phyloP scores from a whole-genome alignment of 176 grass and related monocot genomes.

The Rhynchospora pubera region DNA sequence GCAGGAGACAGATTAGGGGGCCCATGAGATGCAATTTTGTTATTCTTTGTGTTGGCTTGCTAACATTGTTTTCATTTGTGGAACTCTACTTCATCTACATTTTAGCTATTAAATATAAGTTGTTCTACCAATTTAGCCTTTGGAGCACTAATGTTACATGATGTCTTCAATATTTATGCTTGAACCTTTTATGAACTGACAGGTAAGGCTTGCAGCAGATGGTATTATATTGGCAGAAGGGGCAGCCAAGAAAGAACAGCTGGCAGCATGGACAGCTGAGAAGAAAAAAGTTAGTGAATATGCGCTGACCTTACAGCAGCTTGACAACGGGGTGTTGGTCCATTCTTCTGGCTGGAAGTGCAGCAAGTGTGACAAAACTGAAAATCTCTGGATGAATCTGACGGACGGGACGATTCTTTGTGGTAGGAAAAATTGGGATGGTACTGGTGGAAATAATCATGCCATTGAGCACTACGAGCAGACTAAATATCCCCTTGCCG shows the following conservation, averaged over 20 bases:
- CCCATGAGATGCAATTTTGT: not conserved
- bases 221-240: conserved; percentile 80
- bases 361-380: conserved; percentile 89
- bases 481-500: conserved; percentile 85
- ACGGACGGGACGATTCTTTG: conserved; percentile 90
- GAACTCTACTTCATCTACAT: conserved; percentile 6
- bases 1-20: not conserved
- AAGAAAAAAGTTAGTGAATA: conserved; percentile 73
- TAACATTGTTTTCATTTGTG: conserved; percentile 1
- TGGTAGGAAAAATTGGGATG: conserved; percentile 82
- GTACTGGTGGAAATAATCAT: conserved; percentile 93
- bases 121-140: not conserved
- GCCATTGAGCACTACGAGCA: conserved; percentile 80
- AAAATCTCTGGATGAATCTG: conserved; percentile 98
- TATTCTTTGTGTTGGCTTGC: not conserved
- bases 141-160: not conserved
- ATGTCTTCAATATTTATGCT: not conserved
- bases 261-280: conserved; percentile 85
- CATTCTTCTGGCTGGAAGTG: conserved; percentile 93
- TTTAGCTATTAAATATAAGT: not conserved
- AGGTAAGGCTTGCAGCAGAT: conserved; percentile 92
- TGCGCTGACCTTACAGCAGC: conserved; percentile 77
- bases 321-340: conserved; percentile 78
- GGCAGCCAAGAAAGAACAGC: conserved; percentile 65
- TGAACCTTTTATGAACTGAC: not conserved